Base-by-base conservation (phyloP, 2,329 filamentous ascomycete genomes). In the Clarireedia paspali region DNA sequence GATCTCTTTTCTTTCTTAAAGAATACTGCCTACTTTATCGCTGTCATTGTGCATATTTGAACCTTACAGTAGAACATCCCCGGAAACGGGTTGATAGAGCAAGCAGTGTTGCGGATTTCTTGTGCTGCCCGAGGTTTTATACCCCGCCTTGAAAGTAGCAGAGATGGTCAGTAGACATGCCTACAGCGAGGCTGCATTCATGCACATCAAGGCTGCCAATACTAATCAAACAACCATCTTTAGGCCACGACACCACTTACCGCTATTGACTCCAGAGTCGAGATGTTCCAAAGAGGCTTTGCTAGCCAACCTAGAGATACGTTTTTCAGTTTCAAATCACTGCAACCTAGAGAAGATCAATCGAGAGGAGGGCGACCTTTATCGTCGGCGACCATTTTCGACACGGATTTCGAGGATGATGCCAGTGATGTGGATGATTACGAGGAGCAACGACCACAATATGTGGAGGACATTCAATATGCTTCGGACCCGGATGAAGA, bases 311-410 rank as follows among this genome's bases (percentile, higher is more conserved):
- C 70, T 26, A 75, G 78, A 62, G 80, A 83, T 70, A 72, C 82
- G 17, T 83, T 88, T 68, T 87, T 88, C 71, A 77, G 77, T 63
- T 70, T 79, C 59, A 80, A 78, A 65, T 75, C 79, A 57, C 66
- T 68, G 59, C 55, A 53, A 47, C 59, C 75, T 71, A 73, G 75
- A 78, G 86, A 57, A 78, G 86, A 57, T 27, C 9, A 15, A 46
- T 20, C 44, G 12, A 24, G 14, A 27, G 44, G 44, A 30, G 53
- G 50, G 30, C 38, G 53, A 50, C 87, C 87, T 40, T 70, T 81
- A 39, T 91, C 88, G 39, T 78, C 88, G 58, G 81, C 85, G 45
- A 92, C 88, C 23, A 87, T 90, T 62, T 84, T 86, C 68, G 88
- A 91, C 66, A 89, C 87, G 42, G 88, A 92, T 53, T 76, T 79